phyloP scores from a whole-genome alignment of 2,329 filamentous ascomycete genomes.

The Daldinia eschscholtzii region DNA sequence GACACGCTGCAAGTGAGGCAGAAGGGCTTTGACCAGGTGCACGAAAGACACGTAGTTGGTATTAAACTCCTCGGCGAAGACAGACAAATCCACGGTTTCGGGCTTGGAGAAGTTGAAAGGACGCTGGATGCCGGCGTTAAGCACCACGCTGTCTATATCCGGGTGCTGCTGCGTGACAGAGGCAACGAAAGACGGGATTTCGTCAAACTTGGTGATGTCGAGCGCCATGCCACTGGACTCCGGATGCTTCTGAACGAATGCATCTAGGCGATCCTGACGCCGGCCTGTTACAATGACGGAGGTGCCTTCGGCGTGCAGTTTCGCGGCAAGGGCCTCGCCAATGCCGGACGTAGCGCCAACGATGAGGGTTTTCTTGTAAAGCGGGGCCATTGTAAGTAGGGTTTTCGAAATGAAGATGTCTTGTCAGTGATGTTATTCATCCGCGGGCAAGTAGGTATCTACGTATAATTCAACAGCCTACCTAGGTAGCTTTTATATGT shows the following conservation, averaged over 20 bases:
- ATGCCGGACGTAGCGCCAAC: constrained; percentile 66
- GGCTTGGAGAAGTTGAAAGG: constrained; percentile 59
- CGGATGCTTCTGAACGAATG: constrained; percentile 58
- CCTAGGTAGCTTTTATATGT: not conserved
- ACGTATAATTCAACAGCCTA: too few species aligned
- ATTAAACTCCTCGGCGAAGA: constrained; percentile 57
- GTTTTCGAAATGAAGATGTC: not conserved
- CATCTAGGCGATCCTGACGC: constrained; percentile 60
- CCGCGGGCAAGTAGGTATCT: too few species aligned
- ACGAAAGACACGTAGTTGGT: constrained; percentile 62
- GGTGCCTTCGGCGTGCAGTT: constrained; percentile 54
- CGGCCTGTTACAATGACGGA: constrained; percentile 63
- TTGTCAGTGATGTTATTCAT: too few species aligned
- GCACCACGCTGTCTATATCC: constrained; percentile 63
- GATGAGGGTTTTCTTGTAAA: constrained; percentile 64
- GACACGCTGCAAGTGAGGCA: constrained; percentile 57
- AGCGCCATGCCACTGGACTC: constrained; percentile 48
- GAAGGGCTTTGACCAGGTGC: constrained; percentile 58
- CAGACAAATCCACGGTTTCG: constrained; percentile 55
- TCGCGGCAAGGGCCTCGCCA: constrained; percentile 58
- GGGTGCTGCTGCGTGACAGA: constrained; percentile 55
- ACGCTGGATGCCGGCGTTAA: constrained; percentile 65
- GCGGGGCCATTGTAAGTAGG: constrained; percentile 57
- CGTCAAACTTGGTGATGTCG: constrained; percentile 58
- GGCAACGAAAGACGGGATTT: constrained; percentile 53